Evolutionary conservation across 2,329 filamentous ascomycete species (phyloP).

Genomic region (Penicillium thymicola): DNA sequence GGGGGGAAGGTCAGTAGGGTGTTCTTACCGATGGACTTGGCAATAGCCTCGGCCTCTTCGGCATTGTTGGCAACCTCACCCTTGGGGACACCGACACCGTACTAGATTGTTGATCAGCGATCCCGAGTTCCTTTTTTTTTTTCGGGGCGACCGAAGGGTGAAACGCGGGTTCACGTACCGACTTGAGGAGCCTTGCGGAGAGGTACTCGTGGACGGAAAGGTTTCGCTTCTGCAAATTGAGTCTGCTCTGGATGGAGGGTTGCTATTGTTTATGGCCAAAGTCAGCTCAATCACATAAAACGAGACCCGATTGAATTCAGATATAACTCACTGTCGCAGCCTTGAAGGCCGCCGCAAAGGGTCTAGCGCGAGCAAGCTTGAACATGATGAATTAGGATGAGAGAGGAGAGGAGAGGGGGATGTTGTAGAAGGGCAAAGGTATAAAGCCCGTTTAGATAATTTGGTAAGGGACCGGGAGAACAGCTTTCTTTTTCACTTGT

Average conservation of each 20-base stretch:
- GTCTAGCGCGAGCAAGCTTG: slow-evolving; percentile 78
- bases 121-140: slow-evolving; percentile 2
- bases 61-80: slow-evolving; percentile 79
- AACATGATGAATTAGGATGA: slow-evolving; percentile 63
- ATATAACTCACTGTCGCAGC: slow-evolving; percentile 66
- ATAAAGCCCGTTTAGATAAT: slow-evolving; percentile 12
- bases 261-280: slow-evolving; percentile 46
- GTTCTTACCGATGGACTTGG: slow-evolving; percentile 74
- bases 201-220: slow-evolving; percentile 98
- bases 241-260: slow-evolving; percentile 50
- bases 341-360: slow-evolving; percentile 74
- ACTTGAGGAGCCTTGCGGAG: slow-evolving; percentile 83
- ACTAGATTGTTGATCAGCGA: slow-evolving; percentile 53
- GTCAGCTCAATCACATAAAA: slow-evolving; percentile 9
- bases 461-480: slow-evolving; percentile 23
- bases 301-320: slow-evolving; percentile 10
- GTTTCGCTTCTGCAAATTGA: slow-evolving; percentile 72
- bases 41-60: slow-evolving; percentile 86
- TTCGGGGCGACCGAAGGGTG: slow-evolving; percentile 12
- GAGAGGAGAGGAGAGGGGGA: slow-evolving; percentile 11
- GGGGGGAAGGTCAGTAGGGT: not conserved
- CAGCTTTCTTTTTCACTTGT: slow-evolving; percentile 36
- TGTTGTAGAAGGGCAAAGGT: slow-evolving; percentile 5
- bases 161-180: slow-evolving; percentile 43
- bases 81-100: slow-evolving; percentile 90